Base-by-base conservation (phyloP, 2,329 filamentous ascomycete species). In the Fusarium sp. region DNA sequence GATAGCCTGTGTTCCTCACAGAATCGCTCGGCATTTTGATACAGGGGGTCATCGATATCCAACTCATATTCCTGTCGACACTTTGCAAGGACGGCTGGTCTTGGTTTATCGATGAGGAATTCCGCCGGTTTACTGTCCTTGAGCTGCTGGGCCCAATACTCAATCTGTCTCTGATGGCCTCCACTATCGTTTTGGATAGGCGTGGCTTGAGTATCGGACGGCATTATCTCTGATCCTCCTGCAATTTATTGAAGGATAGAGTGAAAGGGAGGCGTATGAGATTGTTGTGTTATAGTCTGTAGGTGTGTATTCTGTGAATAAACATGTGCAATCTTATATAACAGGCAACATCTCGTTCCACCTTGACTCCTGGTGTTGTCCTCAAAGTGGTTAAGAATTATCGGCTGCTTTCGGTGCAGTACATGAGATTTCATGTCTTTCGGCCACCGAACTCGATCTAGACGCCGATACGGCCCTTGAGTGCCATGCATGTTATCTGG, bases 91-190 rank as follows among this genome's bases (percentile, higher is more conserved):
- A 61, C 45, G 13, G 50, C 29, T 0, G 69, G 69, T 1, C 69
- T 44, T 1, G 66, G 36, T 8, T 57, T 51, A 25, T 70, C 69
- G 2, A 46, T 61, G 0, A 58, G 53, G 0, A 71, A 10, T 15
- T 64, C 58, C 6, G 67, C 65, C 1, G 69, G 68, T 0, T 39
- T 41, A 10, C 58, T 67, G 0, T 59, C 50, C 1, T 48, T 36
- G 6, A 72, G 56, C 7, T 71, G 64, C 2, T 43, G 24, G 9
- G 40, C 44, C 71, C 70, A 73, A 28, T 73, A 72, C 0, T 55
- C 31, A 0, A 73, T 44, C 11, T 73, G 71, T 6, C 32, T 48
- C 22, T 70, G 29, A 2, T 72, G 61, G 19, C 19, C 19, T 19
- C 19, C 19, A 19, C 19, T 19, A 19, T 19, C 19, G 19, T 19